Base-by-base conservation (phyloP, 2,329 filamentous ascomycete species). In the Phialophora verrucosa region DNA sequence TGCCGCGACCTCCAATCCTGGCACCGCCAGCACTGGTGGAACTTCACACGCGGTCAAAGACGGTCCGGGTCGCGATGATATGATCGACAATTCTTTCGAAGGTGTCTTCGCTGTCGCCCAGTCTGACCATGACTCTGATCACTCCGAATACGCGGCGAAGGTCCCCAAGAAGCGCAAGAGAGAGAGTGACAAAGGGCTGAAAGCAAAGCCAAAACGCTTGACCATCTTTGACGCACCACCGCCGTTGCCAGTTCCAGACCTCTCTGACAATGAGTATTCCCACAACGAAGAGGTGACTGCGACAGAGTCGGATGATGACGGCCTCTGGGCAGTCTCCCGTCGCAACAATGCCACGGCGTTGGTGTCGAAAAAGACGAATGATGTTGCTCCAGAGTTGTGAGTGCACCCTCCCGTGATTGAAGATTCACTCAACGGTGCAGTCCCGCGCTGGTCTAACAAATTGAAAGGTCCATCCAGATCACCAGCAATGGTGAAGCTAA, bases 201-300 rank as follows among this genome's bases (percentile, higher is more conserved):
- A 59, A 29, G 60, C 42, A 29, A 50, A 56, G 8, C 38, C 35
- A 27, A 59, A 51, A 42, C 31, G 25, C 25, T n/a, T 8, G 31
- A 38, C 59, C 11, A 10, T 27, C 31, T 42, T 51, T 14, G 49
- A 51, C 7, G 49, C 17, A 14, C 49, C 49, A 27, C 38, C 57
- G n/a, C 25, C 42, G 6, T 65, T 62, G 25, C 60, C 54, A 17
- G 32, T 63, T n/a, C 38, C 63, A 12, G 61, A 68, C 32, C 55
- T 71, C 32, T 67, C 63, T 54, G 68, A 70, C 44, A 50, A 65
- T n/a, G 62, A 62, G 14, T 12, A 38, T 60, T 38, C 29, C 38
- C 17, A 7, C 8, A 44, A 57, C 12, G 60, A 61, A 25, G 23
- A 44, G 14, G 38, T 44, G 38, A 44, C 23, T 42, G 32, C n/a